These are phyloP conservation scores for Pyracantha coccinea DNA, from an alignment of 331 rosid species.

Conservation along the genomic window DNA sequence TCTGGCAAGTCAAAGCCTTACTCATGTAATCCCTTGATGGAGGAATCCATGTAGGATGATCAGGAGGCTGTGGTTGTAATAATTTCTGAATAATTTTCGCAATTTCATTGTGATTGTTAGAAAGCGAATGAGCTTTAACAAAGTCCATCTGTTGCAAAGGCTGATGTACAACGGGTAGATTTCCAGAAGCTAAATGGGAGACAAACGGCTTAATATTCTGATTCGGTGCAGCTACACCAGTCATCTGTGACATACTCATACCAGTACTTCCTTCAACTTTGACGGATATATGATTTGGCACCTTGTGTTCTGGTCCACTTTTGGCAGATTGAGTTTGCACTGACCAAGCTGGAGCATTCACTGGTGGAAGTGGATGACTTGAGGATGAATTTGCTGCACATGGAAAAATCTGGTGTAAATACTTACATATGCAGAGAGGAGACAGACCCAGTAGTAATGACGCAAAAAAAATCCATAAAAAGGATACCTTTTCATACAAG, in stretches of 20 bases:
- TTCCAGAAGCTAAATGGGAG: constrained; percentile 56
- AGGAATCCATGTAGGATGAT: constrained; percentile 84
- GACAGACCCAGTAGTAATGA: background rate
- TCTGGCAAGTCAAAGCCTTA: constrained; percentile 74
- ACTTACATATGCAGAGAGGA: background rate
- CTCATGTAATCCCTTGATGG: constrained; percentile 98
- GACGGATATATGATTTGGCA: constrained; percentile 33
- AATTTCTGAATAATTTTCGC: constrained; percentile 71
- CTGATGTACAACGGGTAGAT: constrained; percentile 38
- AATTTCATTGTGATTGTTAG: constrained; percentile 61
- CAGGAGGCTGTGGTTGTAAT: constrained; percentile 68
- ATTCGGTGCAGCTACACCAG: constrained; percentile 41
- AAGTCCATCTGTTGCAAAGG: constrained; percentile 43
- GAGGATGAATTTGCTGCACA: constrained; percentile 44
- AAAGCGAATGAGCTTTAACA: constrained; percentile 46
- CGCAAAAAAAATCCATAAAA: background rate
- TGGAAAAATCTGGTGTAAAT: constrained; percentile 2
- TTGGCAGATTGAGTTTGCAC: constrained; percentile 58
- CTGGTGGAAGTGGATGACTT: constrained; percentile 44
- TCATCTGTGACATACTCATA: constrained; percentile 22
- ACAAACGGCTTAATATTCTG: constrained; percentile 56
- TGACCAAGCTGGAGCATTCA: constrained; percentile 65
- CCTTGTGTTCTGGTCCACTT: constrained; percentile 57
- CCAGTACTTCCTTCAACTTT: constrained; percentile 47
- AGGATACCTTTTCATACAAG: background rate